Base-by-base conservation (phyloP, 768 basidiomycete genomes). In the Amanita pseudoporphyria region DNA sequence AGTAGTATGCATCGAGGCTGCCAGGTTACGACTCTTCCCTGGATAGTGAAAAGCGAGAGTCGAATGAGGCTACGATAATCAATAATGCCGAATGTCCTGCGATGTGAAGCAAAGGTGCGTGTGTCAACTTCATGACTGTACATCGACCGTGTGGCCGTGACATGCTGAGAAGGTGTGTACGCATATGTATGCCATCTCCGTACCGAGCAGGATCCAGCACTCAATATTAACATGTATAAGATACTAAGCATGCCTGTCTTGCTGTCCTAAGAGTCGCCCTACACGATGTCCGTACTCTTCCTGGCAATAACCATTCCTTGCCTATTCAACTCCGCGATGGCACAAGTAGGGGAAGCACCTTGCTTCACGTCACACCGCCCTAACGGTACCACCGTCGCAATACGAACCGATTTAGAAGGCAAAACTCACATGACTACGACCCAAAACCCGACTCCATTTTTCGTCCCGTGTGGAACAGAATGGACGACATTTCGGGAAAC, bases 391-490 rank as follows among this genome's bases (percentile, higher is more conserved):
- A 47, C 45, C 6, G 21, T 24, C 18, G 45, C 40, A n/a, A 40
- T 40, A 14, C 24, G 16, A 30, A 38, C 18, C 19, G 12, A 41
- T 32, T 6, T 7, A 24, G 33, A 37, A 14, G 41, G 42, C 5
- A 33, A 30, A 21, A 35, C 28, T 13, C 16, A 9, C 12, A 16
- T 19, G 16, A 28, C 49, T 12, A 22, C 41, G 22, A 43, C 14
- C 31, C 18, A 51, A 14, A 44, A 44, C 47, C 36, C 48, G 21
- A 61, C 60, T 6, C 47, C 60, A 1, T 52, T 59, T 22, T 61
- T 52, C 30, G 58, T 56, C n/a, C 60, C 60, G 4, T 57, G 57
- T 45, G 56, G 53, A 5, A 53, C 55, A 9, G 58, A 57, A 22
- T 61, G 60, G 58, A 52, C 50, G 28, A 57, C 54, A 7, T 21